Percentiles rank a stretch among this genome's conserved stretches.
These are phyloP conservation scores for Aspergillus tanneri DNA, from an alignment of 2,329 filamentous ascomycete species.

Conservation along the genomic window DNA sequence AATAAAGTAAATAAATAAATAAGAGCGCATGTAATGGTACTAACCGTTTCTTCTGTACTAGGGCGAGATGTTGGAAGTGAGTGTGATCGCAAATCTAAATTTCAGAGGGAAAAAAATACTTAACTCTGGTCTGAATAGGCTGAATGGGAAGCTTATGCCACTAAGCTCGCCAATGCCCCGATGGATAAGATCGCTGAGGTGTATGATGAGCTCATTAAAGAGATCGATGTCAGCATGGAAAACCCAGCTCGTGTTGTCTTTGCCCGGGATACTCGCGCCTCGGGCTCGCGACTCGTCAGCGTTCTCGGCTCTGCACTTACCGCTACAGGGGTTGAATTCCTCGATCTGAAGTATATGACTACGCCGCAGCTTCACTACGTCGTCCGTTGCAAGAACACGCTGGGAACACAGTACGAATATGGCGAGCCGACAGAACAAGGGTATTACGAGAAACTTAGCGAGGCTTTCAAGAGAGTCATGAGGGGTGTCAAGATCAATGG, in stretches of 20 bases:
- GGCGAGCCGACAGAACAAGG: conserved; percentile 85
- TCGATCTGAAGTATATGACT: conserved; percentile 87
- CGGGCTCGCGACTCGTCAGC: conserved; percentile 76
- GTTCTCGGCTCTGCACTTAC: conserved; percentile 78
- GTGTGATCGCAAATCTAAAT: conserved; percentile 13
- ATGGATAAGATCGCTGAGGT: conserved; percentile 72
- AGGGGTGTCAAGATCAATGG: conserved; percentile 72
- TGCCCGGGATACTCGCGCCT: conserved; percentile 89
- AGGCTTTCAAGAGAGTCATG: conserved; percentile 82
- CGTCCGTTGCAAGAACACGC: conserved; percentile 89
- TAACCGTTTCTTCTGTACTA: conserved; percentile 27
- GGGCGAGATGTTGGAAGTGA: conserved; percentile 93
- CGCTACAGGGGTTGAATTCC: conserved; percentile 69
- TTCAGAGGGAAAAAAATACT: no score
- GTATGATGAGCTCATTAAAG: conserved; percentile 72
- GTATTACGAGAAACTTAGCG: conserved; percentile 89
- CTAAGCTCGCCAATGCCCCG: conserved; percentile 80
- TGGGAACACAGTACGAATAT: conserved; percentile 82
- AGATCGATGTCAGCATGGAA: conserved; percentile 72
- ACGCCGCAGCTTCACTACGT: conserved; percentile 98
- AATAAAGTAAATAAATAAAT: neutral
- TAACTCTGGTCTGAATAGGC: conserved; percentile 42
- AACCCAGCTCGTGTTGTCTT: conserved; percentile 78
- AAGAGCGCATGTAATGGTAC: neutral
- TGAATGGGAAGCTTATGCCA: conserved; percentile 89